Percentiles rank a stretch among this genome's conserved stretches.
phyloP scores from a whole-genome alignment of 2,329 filamentous ascomycete species.

The Graphium sp. region DNA sequence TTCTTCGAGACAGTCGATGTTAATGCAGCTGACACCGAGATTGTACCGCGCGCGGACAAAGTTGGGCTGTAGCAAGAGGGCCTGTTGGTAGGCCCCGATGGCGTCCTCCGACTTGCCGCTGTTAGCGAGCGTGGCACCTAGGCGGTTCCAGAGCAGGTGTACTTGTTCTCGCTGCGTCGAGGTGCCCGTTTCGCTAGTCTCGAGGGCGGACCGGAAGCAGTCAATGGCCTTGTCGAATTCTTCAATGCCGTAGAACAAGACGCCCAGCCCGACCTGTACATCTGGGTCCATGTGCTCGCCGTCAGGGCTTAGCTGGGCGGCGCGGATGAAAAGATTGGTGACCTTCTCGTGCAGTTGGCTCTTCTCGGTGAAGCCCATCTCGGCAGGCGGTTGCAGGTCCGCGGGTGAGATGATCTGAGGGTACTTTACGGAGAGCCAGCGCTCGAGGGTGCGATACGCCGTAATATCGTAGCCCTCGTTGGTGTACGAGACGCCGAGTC shows the following conservation, averaged over 20 bases:
- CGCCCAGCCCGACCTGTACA: constrained; percentile 90
- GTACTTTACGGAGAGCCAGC: constrained; percentile 94
- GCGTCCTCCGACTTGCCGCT: constrained; percentile 86
- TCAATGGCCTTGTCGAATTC: constrained; percentile 98
- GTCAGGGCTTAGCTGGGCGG: constrained; percentile 78
- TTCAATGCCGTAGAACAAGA: constrained; percentile 93
- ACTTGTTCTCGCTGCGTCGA: constrained; percentile 75
- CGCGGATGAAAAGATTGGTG: constrained; percentile 77
- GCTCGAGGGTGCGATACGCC: constrained; percentile 87
- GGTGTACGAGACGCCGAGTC: constrained; percentile 87
- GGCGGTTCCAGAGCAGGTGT: constrained; percentile 91
- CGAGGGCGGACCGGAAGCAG: constrained; percentile 87
- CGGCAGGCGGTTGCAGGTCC: constrained; percentile 56
- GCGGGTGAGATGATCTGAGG: constrained; percentile 61
- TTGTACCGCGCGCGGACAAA: constrained; percentile 97
- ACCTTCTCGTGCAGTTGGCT: constrained; percentile 80
- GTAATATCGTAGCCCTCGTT: constrained; percentile 98
- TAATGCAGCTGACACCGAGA: constrained; percentile 89
- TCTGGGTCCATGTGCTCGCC: constrained; percentile 97
- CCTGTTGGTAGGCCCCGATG: constrained; percentile 90
- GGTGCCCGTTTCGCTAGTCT: constrained; percentile 66
- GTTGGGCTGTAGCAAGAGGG: constrained; percentile 77
- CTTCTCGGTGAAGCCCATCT: constrained; percentile 88
- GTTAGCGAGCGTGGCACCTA: constrained; percentile 92
- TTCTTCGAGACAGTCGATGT: constrained; percentile 88